phyloP scores from a whole-genome alignment of 2,329 filamentous ascomycete genomes.

The Aureobasidium sp. region DNA sequence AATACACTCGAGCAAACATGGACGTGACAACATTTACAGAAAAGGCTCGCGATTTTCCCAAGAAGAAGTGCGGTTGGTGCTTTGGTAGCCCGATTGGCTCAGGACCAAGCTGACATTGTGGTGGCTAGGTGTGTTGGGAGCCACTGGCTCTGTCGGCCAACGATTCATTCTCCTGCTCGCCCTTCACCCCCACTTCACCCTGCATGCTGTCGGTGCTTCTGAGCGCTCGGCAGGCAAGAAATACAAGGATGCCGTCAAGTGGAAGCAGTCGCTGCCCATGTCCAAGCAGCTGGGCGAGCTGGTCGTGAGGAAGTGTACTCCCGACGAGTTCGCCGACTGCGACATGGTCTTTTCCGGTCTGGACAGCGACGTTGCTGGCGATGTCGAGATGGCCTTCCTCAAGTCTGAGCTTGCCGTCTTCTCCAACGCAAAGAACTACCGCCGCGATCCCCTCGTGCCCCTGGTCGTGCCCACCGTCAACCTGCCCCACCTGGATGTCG shows the following conservation, averaged over 20 bases:
- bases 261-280: slow-evolving; percentile 89
- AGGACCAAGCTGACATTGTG: background rate
- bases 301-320: slow-evolving; percentile 76
- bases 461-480: slow-evolving; percentile 95
- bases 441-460: slow-evolving; percentile 80
- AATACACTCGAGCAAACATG: too few species aligned
- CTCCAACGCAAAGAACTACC: slow-evolving; percentile 97
- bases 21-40: slow-evolving; percentile 39
- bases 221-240: slow-evolving; percentile 84
- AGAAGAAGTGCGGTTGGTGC: slow-evolving; percentile 46
- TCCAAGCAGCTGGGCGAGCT: slow-evolving; percentile 67
- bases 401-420: slow-evolving; percentile 85
- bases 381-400: slow-evolving; percentile 90
- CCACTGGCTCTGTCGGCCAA: slow-evolving; percentile 90
- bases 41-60: slow-evolving; percentile 36
- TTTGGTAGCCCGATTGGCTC: background rate
- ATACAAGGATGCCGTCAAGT: slow-evolving; percentile 87
- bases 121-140: slow-evolving; percentile 62
- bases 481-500: slow-evolving; percentile 75
- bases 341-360: slow-evolving; percentile 90
- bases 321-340: slow-evolving; percentile 78
- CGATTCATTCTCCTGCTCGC: slow-evolving; percentile 90
- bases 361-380: slow-evolving; percentile 85
- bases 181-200: slow-evolving; percentile 76
- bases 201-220: slow-evolving; percentile 86